phyloP scores from a whole-genome alignment of 2,329 filamentous ascomycete species.

The Paracoccidioides lutzii region DNA sequence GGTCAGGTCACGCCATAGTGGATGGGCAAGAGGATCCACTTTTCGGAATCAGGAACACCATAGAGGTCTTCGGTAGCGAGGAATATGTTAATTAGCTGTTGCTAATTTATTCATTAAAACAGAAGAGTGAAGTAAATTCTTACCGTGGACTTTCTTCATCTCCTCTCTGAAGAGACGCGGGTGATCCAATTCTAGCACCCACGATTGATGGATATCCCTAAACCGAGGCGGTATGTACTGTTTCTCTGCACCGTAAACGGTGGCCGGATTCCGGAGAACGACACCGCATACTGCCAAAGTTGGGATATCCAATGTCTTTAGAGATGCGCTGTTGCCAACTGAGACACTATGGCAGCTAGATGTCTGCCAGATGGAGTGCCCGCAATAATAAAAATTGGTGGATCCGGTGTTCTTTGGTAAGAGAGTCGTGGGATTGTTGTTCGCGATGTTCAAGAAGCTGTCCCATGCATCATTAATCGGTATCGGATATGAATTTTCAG shows the following conservation, averaged over 20 bases:
- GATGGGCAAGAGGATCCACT: conserved; percentile 1
- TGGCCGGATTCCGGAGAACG: conserved; percentile 1
- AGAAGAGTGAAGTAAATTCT: too few species aligned
- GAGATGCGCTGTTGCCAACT: background rate
- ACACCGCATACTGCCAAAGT: background rate
- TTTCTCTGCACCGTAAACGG: conserved; percentile 4
- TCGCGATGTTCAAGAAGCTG: background rate
- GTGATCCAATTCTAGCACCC: conserved; percentile 2
- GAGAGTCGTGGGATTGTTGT: background rate
- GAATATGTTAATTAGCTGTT: background rate
- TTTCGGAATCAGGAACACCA: conserved; percentile 1
- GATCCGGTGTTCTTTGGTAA: background rate
- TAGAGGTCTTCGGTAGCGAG: background rate
- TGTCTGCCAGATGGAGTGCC: conserved; percentile 4
- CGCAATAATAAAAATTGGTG: background rate
- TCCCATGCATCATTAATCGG: conserved; percentile 5
- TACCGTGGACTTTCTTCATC: conserved; percentile 3
- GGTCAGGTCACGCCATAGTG: conserved; percentile 4
- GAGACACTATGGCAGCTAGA: conserved; percentile 3
- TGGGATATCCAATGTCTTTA: background rate
- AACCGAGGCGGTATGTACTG: conserved; percentile 1
- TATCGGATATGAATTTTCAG: conserved; percentile 9
- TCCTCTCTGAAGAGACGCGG: background rate
- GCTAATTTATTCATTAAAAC: too few species aligned
- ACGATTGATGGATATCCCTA: conserved; percentile 3